phyloP scores from a whole-genome alignment of 2,329 filamentous ascomycete genomes.

The Remersonia thermophila region DNA sequence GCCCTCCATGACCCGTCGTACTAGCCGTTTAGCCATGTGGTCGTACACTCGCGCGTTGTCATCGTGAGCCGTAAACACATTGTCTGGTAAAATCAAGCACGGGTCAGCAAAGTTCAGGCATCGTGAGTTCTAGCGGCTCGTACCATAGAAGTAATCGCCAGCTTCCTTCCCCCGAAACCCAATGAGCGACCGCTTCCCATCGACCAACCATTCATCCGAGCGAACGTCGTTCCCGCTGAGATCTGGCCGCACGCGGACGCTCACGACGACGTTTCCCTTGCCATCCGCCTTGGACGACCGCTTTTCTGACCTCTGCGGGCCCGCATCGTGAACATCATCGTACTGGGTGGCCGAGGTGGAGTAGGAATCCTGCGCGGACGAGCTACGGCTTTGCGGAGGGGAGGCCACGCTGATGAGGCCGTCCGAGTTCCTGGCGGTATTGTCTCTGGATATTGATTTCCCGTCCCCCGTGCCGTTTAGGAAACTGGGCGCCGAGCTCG shows the following conservation, averaged over 20 bases:
- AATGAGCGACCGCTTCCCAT: conserved; percentile 70
- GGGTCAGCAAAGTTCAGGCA: no score
- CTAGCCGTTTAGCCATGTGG: conserved; percentile 80
- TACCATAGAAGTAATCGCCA: conserved; percentile 87
- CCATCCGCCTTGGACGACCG: conserved; percentile 49
- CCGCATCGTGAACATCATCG: conserved; percentile 59
- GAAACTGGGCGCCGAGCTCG: conserved; percentile 53
- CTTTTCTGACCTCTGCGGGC: conserved; percentile 29
- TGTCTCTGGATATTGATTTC: conserved; percentile 53
- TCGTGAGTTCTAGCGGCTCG: not conserved
- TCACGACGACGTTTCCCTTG: conserved; percentile 93
- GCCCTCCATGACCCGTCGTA: conserved; percentile 95
- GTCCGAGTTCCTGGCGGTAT: conserved; percentile 56
- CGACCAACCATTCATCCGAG: conserved; percentile 82
- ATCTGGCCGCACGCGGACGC: conserved; percentile 85
- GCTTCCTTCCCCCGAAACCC: conserved; percentile 79
- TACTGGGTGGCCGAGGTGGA: conserved; percentile 82
- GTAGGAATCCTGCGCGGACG: conserved; percentile 84
- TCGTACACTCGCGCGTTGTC: conserved; percentile 95
- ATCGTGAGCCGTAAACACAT: conserved; percentile 88
- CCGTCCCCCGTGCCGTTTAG: conserved; percentile 69
- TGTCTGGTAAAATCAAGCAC: conserved; percentile 49
- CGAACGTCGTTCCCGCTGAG: conserved; percentile 48
- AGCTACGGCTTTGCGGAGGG: conserved; percentile 77
- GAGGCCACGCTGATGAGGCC: conserved; percentile 67